phyloP scores from a whole-genome alignment of 1,284 basidiomycete species.

The Fistulina hepatica region DNA sequence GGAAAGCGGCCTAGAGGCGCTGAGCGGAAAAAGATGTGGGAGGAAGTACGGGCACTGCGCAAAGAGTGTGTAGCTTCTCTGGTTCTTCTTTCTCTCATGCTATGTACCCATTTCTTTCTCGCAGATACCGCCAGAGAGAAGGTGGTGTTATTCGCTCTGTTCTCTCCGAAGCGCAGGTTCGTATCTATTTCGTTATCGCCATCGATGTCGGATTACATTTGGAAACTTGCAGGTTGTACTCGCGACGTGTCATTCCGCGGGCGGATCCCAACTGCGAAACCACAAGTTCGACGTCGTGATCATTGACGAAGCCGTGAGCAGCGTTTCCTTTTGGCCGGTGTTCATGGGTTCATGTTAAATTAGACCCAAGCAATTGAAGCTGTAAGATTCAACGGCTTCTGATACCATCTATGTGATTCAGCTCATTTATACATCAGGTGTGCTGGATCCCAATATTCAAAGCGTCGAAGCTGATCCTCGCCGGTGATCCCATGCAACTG shows the following conservation, averaged over 20 bases:
- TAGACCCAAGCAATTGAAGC: conserved; percentile 94
- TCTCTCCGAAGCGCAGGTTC: conserved; percentile 64
- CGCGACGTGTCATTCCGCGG: conserved; percentile 88
- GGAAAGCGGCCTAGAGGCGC: conserved; percentile 59
- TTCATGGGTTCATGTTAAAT: too few species aligned
- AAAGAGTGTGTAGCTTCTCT: conserved; percentile 80
- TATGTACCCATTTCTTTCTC: conserved; percentile 1
- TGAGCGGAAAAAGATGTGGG: conserved; percentile 85
- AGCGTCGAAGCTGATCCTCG: conserved; percentile 78
- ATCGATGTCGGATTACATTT: neutral
- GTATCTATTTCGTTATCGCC: too few species aligned
- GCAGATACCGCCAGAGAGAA: conserved; percentile 80
- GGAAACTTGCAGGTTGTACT: conserved; percentile 69
- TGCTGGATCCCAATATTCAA: conserved; percentile 96
- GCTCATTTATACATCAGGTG: conserved; percentile 38
- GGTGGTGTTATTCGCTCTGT: conserved; percentile 74
- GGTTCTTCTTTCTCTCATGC: conserved; percentile 1
- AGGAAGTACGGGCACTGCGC: conserved; percentile 79
- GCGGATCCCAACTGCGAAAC: conserved; percentile 66
- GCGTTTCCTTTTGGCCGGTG: too few species aligned
- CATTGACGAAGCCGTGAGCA: conserved; percentile 96
- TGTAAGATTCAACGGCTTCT: conserved; percentile 29
- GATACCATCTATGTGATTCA: conserved; percentile 7
- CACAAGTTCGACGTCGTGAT: conserved; percentile 84
- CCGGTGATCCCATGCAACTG: conserved; percentile 85